Percentiles rank a stretch among this genome's conserved stretches.
phyloP scores from a whole-genome alignment of 768 basidiomycete species.

The Pleurotus giganteus region DNA sequence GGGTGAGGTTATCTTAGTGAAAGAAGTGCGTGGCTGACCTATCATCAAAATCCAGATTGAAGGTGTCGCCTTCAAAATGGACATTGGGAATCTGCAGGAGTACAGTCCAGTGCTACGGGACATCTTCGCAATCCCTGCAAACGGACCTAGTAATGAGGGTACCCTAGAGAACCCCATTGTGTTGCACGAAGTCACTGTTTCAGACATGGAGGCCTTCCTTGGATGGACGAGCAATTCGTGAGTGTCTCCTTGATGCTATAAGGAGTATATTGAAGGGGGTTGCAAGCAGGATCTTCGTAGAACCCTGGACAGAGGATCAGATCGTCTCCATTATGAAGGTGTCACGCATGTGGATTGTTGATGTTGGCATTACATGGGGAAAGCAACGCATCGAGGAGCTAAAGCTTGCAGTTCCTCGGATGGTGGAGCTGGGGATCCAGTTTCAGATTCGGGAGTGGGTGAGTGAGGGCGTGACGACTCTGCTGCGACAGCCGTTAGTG shows the following conservation, averaged over 20 bases:
- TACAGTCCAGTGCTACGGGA: neutral
- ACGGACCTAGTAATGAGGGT: neutral
- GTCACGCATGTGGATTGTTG: neutral
- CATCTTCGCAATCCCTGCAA: neutral
- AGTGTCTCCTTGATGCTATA: neutral
- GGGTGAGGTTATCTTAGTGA: no score
- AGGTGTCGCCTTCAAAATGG: neutral
- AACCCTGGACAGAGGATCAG: neutral
- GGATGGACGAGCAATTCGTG: conserved; percentile 6
- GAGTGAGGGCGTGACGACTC: neutral
- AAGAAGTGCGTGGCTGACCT: no score
- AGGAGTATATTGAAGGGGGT: neutral
- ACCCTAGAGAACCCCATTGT: conserved; percentile 7
- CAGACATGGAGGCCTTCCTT: conserved; percentile 7
- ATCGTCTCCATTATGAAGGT: neutral
- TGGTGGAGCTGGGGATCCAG: neutral
- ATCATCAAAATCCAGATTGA: neutral
- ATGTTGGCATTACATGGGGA: neutral
- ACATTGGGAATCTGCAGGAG: neutral
- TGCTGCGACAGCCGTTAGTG: neutral
- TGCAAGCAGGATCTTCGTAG: no score
- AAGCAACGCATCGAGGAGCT: neutral
- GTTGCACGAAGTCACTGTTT: neutral
- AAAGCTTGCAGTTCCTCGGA: neutral
- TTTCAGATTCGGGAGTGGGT: neutral